A percentile compares a stretch with the other conserved stretches of the same genome.
phyloP scores from a whole-genome alignment of 768 basidiomycete species.

The Leccinum arenicola region DNA sequence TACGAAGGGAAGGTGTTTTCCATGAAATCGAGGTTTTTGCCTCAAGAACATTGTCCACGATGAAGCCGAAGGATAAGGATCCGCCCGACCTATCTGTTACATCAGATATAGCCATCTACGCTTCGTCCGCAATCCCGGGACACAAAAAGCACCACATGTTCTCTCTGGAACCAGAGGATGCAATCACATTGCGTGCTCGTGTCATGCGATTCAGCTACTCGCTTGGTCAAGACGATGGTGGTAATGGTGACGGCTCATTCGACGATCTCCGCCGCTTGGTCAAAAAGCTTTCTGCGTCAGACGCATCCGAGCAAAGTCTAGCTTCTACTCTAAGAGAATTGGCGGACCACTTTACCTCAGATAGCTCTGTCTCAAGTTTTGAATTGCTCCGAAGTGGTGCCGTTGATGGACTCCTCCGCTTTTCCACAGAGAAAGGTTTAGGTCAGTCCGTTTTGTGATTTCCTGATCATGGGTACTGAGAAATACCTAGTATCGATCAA shows the following conservation, averaged over 20 bases:
- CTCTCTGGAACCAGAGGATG: constrained; percentile 82
- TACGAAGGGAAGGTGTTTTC: constrained; percentile 94
- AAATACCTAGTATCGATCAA: constrained; percentile 51
- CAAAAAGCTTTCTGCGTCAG: constrained; percentile 51
- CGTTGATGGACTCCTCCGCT: constrained; percentile 80
- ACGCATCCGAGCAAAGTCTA: constrained; percentile 62
- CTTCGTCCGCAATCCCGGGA: constrained; percentile 51
- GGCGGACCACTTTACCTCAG: constrained; percentile 75
- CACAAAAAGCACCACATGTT: constrained; percentile 70
- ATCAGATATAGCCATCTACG: constrained; percentile 36
- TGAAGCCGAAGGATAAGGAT: constrained; percentile 48
- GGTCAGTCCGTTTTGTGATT: constrained; percentile 6
- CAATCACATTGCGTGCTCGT: constrained; percentile 87
- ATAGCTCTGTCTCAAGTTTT: constrained; percentile 88
- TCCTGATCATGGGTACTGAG: constrained; percentile 5
- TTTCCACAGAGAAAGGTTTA: constrained; percentile 65
- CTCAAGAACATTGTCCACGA: constrained; percentile 53
- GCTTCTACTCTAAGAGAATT: constrained; percentile 64
- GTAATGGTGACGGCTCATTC: constrained; percentile 57
- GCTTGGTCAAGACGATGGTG: constrained; percentile 50
- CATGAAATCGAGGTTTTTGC: constrained; percentile 88
- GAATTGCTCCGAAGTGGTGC: constrained; percentile 93
- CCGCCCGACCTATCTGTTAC: constrained; percentile 33
- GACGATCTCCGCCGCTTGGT: constrained; percentile 64
- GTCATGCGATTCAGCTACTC: constrained; percentile 85